Percentiles rank a stretch among this genome's conserved stretches.
phyloP scores from a whole-genome alignment of 306 rosid species.

The Citrullus colocynthis region DNA sequence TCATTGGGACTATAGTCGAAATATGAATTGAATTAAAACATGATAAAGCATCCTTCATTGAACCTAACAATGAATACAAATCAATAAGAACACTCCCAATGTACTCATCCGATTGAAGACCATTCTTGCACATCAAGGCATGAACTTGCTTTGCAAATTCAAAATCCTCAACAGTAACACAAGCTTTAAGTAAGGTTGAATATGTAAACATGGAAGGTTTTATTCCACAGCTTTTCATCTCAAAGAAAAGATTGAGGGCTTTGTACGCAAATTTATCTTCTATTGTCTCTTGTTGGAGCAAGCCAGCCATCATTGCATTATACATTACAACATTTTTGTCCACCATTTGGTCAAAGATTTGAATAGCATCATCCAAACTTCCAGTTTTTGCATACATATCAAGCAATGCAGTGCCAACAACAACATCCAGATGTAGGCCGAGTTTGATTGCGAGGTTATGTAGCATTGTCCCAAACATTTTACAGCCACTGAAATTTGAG shows the following conservation, averaged over 20 bases:
- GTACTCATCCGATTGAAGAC: conserved; percentile 36
- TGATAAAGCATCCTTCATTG: conserved; percentile 25
- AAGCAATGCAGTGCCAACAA: conserved; percentile 42
- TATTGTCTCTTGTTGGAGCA: conserved; percentile 19
- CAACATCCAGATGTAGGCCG: conserved; percentile 31
- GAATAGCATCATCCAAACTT: conserved; percentile 23
- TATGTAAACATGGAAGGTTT: conserved; percentile 42
- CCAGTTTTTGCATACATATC: conserved; percentile 49
- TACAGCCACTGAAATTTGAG: conserved; percentile 5
- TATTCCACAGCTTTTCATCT: conserved; percentile 36
- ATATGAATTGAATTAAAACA: conserved; percentile 32
- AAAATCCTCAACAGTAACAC: conserved; percentile 24
- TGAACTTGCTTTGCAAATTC: conserved; percentile 38
- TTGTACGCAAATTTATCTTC: conserved; percentile 14
- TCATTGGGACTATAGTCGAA: conserved; percentile 35
- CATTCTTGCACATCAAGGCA: conserved; percentile 33
- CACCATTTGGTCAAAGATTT: conserved; percentile 19
- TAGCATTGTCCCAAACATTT: conserved; percentile 24
- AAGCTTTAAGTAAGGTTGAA: conserved; percentile 37
- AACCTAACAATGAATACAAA: conserved; percentile 30
- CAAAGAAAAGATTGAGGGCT: conserved; percentile 29
- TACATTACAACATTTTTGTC: conserved; percentile 26
- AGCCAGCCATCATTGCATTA: conserved; percentile 46
- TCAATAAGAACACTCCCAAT: conserved; percentile 40
- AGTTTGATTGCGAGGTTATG: conserved; percentile 29